phyloP scores from a whole-genome alignment of 306 rosid species.

The Cucurbita pepo region DNA sequence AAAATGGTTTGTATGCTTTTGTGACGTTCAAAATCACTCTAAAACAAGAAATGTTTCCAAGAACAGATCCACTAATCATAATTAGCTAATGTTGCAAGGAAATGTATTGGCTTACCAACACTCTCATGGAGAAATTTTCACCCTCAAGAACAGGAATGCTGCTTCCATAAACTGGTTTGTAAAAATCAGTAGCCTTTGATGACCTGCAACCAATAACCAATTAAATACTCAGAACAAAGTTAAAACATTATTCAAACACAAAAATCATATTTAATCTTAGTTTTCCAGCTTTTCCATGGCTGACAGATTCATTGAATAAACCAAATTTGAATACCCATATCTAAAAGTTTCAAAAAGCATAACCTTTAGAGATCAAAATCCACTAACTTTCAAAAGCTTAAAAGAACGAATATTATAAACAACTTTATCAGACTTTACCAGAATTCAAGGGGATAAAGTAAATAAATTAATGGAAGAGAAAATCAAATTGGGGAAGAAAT shows the following conservation, averaged over 20 bases:
- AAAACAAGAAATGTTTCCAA: too few species aligned
- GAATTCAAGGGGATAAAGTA: neutral
- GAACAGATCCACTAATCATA: too few species aligned
- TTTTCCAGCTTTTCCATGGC: neutral
- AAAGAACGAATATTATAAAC: neutral
- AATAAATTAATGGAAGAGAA: neutral
- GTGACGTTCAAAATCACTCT: too few species aligned
- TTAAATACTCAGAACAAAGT: neutral
- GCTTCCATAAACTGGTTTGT: conserved; percentile 41
- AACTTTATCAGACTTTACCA: neutral
- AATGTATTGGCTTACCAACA: conserved; percentile 34
- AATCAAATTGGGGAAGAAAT: neutral
- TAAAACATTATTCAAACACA: neutral
- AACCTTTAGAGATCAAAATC: neutral
- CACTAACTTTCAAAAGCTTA: neutral
- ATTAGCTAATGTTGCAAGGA: neutral
- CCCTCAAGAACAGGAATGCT: conserved; percentile 45
- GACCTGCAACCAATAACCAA: conserved; percentile 30
- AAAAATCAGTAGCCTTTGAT: conserved; percentile 47
- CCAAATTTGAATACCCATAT: neutral
- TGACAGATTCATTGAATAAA: neutral
- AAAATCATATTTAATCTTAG: neutral
- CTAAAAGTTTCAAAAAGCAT: neutral
- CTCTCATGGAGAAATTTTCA: conserved; percentile 42
- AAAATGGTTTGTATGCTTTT: too few species aligned